Percentiles rank a stretch among this genome's conserved stretches.
These are phyloP conservation scores for Camptophora hylomeconis DNA, from an alignment of 2,329 filamentous ascomycete species.

Conservation along the genomic window DNA sequence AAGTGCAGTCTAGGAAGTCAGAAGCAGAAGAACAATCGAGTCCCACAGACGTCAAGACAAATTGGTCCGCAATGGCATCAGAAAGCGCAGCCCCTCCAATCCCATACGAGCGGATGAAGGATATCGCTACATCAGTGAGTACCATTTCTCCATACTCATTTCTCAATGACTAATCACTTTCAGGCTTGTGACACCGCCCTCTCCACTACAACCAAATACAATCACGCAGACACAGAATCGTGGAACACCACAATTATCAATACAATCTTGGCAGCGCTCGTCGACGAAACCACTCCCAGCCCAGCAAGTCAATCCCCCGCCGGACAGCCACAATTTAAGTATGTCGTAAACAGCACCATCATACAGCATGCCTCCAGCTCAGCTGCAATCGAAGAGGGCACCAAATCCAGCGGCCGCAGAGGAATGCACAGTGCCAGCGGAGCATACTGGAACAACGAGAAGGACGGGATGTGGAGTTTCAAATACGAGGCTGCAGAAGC, in stretches of 20 bases:
- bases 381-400: constrained; percentile 41
- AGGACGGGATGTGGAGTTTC: constrained; percentile 41
- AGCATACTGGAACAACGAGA: constrained; percentile 38
- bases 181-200: constrained; percentile 77
- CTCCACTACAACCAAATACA: constrained; percentile 63
- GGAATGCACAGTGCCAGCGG: constrained; percentile 46
- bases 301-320: constrained; percentile 21
- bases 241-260: constrained; percentile 96
- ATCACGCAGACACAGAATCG: constrained; percentile 67
- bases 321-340: constrained; percentile 39
- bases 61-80: constrained; percentile 13
- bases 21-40: too few species aligned
- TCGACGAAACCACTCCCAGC: constrained; percentile 28
- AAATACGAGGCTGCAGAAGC: constrained; percentile 35
- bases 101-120: constrained; percentile 61
- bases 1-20: too few species aligned
- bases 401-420: constrained; percentile 54
- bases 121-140: constrained; percentile 73
- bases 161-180: constrained; percentile 5
- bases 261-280: constrained; percentile 30
- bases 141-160: constrained; percentile 2
- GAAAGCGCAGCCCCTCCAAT: constrained; percentile 47
- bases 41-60: too few species aligned
- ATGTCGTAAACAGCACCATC: constrained; percentile 94
- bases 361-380: constrained; percentile 65